Base-by-base conservation (phyloP, 192 early-diverging fungal genomes). In the Spizellomyces sp. region DNA sequence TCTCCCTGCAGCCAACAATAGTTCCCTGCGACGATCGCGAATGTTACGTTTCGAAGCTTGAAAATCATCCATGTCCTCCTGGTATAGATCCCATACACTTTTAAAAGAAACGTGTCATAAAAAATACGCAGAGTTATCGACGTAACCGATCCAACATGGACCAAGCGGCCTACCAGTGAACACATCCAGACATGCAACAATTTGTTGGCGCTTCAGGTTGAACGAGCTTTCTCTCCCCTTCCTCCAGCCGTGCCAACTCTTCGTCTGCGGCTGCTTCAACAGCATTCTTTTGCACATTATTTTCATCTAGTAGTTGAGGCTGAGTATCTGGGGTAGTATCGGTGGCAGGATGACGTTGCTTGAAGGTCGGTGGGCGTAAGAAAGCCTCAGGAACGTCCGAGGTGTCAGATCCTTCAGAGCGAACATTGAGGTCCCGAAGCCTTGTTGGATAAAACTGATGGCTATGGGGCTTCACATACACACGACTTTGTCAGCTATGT, bases 111-210 rank as follows among this genome's bases (percentile, higher is more conserved):
- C 27, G 14, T 19, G 59, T 36, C 36, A n/a, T 2, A 0, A 61
- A 2, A 61, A 15, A 60, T 12, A 19, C 17, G 22, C 36, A 36
- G 59, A 12, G 17, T 14, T 12, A 22, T 22, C 10, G 59, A 27
- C 15, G 10, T 17, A 12, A 36, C 14, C 4, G 59, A 61, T 2
- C 2, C n/a, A 36, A n/a, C 1, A 61, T 19, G 10, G 2, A 27
- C 27, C 27, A 36, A 36, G 27, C 27, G 27, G 27, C 27, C 27
- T 46, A 66, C 64, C 64, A 66, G 56, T 69, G 44, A 22, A 58
- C 56, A 48, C 67, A 69, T 15, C 67, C 67, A 9, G 67, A 69
- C 67, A 69, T 69, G 67, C 67, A 69, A 45, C 67, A 69, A 45
- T 56, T 58, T 69, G 67, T 69, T 44, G 67, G 67, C 5, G 46